Evolutionary conservation across 2,329 filamentous ascomycete species (phyloP), one percentile per base, ranked within the genome.

Genomic region (Fusarium armeniacum): DNA sequence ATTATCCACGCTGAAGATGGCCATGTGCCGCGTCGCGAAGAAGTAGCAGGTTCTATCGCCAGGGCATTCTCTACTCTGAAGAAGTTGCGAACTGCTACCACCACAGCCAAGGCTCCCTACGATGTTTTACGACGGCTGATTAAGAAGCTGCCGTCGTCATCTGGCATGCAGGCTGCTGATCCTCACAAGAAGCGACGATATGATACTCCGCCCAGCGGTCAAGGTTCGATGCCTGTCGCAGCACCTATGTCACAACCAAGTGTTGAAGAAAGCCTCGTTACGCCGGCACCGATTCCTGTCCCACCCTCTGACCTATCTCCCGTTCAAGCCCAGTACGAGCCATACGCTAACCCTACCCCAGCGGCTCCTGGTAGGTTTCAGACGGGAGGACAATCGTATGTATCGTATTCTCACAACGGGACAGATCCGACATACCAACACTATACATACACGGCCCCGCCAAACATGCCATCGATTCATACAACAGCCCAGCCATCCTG

Each of bases 41-140:
- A 61, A 32, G 54, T 65, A 6, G 35, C 63, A 4, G 2, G 22
- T 12, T 36, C 62, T 7, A 53, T 65, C 3, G 13, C 54, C 2
- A 49, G 36, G 26, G 62, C 62, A 2, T 65, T 61, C 18, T 2
- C 36, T 4, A 65, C 62, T 11, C n/a, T 65, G 36, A 65, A 65
- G 61, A 65, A 65, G 20, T 4, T 65, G 16, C 62, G 62, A 16
- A 54, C 62, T 13, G 62, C 62, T 18, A 65, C 62, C 0, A 65
- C 40, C 22, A 65, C 62, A 24, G 62, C 62, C 22, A 65, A 65
- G 20, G 62, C 62, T 24, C 62, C 62, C 11, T 65, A 65, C 2
- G 61, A 65, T 46, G 61, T 65, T 49, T n/a, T 65, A 32, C 35
- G 54, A 35, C 46, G 62, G 22, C 18, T 65, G 61, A 53, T 65